Conservation (phyloP, 345 rosid species). For the Ceriops decandra region DNA sequence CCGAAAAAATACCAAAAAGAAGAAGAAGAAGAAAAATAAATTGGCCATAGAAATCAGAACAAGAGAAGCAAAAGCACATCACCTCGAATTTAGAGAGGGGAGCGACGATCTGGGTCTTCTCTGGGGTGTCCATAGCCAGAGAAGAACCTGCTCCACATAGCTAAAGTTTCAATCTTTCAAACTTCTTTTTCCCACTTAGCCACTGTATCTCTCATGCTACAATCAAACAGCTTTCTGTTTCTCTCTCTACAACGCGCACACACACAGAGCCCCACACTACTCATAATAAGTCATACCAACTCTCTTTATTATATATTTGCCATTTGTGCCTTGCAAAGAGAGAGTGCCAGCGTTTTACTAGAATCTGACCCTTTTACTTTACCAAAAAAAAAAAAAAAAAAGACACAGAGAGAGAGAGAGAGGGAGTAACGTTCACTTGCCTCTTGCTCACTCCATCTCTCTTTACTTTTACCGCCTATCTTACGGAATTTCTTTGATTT, state of each 20-base stretch:
- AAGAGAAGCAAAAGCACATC: background rate
- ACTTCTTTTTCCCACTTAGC: background rate
- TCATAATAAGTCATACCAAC: conserved; percentile 15
- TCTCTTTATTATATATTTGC: conserved; percentile 26
- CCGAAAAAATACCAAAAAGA: background rate
- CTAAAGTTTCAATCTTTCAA: background rate
- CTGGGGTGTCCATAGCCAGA: conserved; percentile 63
- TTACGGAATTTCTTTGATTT: no score
- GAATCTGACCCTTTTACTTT: no score
- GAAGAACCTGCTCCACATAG: conserved; percentile 28
- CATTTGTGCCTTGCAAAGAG: background rate
- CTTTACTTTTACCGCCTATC: no score
- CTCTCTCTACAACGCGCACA: conserved; percentile 17
- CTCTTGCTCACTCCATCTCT: no score
- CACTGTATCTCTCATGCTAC: background rate
- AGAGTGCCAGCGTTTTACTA: no score
- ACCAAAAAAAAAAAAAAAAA: no score
- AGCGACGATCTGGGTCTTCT: conserved; percentile 56
- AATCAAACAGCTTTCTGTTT: background rate
- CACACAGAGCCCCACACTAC: conserved; percentile 5
- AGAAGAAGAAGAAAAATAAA: background rate
- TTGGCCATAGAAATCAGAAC: background rate
- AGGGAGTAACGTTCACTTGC: no score
- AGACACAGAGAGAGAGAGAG: no score
- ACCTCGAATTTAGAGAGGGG: conserved; percentile 84